Evolutionary conservation across 164 flowering plant species (phyloP).

Genomic region (Annona cherimola): DNA sequence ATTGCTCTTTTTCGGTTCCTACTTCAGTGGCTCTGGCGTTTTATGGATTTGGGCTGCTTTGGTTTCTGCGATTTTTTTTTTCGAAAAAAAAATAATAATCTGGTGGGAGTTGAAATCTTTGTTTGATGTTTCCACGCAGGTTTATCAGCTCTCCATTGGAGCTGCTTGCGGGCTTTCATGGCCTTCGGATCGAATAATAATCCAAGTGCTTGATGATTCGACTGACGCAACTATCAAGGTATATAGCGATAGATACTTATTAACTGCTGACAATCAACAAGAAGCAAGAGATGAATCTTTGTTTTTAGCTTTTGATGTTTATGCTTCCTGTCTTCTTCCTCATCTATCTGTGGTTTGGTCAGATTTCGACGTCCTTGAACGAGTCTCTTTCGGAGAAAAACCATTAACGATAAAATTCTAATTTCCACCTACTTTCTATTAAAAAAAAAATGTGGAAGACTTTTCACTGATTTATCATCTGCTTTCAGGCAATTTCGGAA

Average conservation of each 20-base stretch:
- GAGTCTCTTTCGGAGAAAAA: neutral
- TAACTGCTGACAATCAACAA: neutral
- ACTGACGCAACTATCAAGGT: slow-evolving; percentile 20
- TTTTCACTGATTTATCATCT: too few species aligned
- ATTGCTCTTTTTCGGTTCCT: neutral
- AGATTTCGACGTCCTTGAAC: neutral
- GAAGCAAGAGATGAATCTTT: neutral
- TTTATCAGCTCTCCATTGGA: slow-evolving; percentile 16
- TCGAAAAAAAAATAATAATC: too few species aligned
- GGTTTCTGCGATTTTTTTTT: neutral
- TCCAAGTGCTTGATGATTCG: slow-evolving; percentile 23
- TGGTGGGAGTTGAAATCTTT: too few species aligned
- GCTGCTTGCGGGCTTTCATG: slow-evolving; percentile 21
- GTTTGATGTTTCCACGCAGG: slow-evolving; percentile 6
- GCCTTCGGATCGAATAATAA: slow-evolving; percentile 17
- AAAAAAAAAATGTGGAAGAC: neutral
- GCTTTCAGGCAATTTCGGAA: too few species aligned
- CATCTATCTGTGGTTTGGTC: neutral
- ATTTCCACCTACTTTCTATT: neutral
- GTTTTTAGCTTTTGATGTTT: neutral
- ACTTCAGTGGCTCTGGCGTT: neutral
- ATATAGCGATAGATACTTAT: neutral
- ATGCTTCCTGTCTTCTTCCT: neutral
- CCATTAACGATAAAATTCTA: neutral
- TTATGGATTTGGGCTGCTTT: neutral